Conservation (phyloP, 2,329 filamentous ascomycete species). For the Seiridium cupressi region DNA sequence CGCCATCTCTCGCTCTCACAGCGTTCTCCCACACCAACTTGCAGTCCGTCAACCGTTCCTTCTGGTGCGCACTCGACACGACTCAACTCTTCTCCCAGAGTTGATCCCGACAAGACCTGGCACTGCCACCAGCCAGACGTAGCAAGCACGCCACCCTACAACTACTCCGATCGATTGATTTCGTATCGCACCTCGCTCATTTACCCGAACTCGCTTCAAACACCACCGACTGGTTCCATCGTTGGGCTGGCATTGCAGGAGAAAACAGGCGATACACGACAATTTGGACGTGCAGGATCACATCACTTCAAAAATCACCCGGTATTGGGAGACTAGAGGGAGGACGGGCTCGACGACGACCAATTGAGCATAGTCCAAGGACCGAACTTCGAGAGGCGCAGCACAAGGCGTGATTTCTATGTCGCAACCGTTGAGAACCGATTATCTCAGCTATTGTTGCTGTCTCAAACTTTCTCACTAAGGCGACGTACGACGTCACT, state of each 20-base stretch:
- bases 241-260: neutral
- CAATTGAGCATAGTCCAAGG: neutral
- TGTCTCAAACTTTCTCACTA: neutral
- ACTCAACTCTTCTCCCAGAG: neutral
- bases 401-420: neutral
- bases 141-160: neutral
- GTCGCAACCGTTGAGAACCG: neutral
- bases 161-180: conserved; percentile 6
- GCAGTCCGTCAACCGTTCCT: neutral
- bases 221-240: neutral
- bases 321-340: neutral
- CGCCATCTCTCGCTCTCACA: neutral
- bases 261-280: neutral
- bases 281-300: conserved; percentile 5
- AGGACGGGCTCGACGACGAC: neutral
- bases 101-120: neutral
- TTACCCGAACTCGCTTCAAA: neutral
- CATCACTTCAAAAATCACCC: neutral
- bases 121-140: conserved; percentile 3
- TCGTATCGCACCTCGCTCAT: conserved; percentile 8
- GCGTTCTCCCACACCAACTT: neutral
- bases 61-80: neutral
- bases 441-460: neutral
- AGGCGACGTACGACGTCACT: neutral
- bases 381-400: neutral